A percentile compares a stretch with the other conserved stretches of the same genome.
Conservation (phyloP, 352 stramenopile genomes). For the Aphanomyces astaci region DNA sequence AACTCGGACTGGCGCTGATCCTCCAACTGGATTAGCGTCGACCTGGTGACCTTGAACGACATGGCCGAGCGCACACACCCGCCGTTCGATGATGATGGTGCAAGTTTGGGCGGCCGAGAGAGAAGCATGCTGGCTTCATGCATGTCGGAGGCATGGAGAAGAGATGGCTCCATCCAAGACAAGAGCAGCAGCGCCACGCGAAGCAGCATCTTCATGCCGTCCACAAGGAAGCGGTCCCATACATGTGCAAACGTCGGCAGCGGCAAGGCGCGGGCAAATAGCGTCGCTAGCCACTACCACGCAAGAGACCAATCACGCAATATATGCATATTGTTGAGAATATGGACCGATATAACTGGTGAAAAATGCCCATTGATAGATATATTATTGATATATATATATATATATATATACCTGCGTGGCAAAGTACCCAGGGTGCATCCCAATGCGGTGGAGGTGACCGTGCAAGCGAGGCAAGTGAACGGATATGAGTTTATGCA, state of each 20-base stretch:
- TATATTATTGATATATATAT: too few relatives aligned
- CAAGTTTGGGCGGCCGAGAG: conserved; percentile 45
- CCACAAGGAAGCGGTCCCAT: conserved; percentile 66
- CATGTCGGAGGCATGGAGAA: conserved; percentile 66
- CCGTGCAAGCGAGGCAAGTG: conserved; percentile 57
- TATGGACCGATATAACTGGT: too few relatives aligned
- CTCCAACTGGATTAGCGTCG: conserved; percentile 47
- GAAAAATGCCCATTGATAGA: too few relatives aligned
- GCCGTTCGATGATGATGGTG: conserved; percentile 32
- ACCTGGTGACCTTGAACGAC: conserved; percentile 58
- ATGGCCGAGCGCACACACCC: conserved; percentile 41
- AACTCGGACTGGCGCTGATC: conserved; percentile 56
- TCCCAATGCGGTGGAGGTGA: conserved; percentile 65
- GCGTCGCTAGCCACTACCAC: conserved; percentile 80
- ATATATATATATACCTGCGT: conserved; percentile 52
- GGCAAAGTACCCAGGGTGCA: conserved; percentile 71
- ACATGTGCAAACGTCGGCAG: conserved; percentile 40
- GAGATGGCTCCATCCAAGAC: conserved; percentile 39
- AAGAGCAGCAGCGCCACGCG: conserved; percentile 61
- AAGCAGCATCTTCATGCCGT: conserved; percentile 74
- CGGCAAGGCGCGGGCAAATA: conserved; percentile 62
- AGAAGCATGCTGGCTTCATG: conserved; percentile 68
- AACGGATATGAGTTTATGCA: conserved; percentile 55
- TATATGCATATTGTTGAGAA: too few relatives aligned
- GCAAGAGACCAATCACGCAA: too few relatives aligned